Evolutionary conservation across 345 rosid genomes (phyloP).

Genomic region (Pugionium dolabratum): DNA sequence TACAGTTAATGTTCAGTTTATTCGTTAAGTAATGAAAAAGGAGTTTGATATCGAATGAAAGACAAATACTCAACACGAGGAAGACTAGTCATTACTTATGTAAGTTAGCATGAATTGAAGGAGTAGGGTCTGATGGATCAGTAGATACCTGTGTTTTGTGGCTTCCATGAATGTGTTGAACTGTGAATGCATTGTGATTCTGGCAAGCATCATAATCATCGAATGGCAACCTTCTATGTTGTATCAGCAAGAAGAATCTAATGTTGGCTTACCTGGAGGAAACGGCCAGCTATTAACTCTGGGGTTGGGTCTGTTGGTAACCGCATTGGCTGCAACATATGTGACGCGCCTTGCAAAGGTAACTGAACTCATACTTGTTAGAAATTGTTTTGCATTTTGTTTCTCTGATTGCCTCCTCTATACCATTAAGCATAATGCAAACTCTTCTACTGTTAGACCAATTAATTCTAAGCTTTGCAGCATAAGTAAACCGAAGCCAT

Average conservation of each 20-base stretch:
- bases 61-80: neutral
- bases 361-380: constrained; percentile 11
- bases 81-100: neutral
- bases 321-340: constrained; percentile 86
- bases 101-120: neutral
- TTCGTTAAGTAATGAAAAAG: neutral
- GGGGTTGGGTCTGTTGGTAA: constrained; percentile 78
- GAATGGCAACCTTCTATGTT: constrained; percentile 10
- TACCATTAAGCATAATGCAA: neutral
- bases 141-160: neutral
- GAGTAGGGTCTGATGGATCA: neutral
- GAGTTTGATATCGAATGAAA: neutral
- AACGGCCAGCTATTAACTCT: constrained; percentile 75
- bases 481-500: neutral
- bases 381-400: neutral
- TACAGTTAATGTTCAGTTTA: constrained; percentile 6
- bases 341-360: constrained; percentile 93
- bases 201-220: neutral
- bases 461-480: neutral
- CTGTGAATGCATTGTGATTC: constrained; percentile 1
- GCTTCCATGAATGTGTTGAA: constrained; percentile 6
- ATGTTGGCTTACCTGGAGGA: constrained; percentile 66
- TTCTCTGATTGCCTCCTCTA: neutral
- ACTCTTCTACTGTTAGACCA: neutral
- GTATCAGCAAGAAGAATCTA: constrained; percentile 89